A percentile compares a stretch with the other conserved stretches of the same genome.
Conservation (phyloP, 495 filamentous ascomycete species). For the Aspergillus funiculosus region DNA sequence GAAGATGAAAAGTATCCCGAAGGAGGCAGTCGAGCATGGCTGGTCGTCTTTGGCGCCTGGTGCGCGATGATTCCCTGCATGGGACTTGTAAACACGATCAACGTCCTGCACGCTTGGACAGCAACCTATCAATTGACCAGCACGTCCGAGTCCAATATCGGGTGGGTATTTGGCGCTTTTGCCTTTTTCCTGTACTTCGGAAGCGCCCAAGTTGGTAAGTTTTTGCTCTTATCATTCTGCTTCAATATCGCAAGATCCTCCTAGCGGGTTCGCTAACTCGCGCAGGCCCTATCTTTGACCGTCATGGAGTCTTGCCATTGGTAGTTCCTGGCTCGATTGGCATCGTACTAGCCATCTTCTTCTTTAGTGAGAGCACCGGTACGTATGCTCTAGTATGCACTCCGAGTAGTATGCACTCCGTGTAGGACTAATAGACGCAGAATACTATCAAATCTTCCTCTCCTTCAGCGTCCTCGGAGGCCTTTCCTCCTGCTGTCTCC, state of each 20-base stretch:
- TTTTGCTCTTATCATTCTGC: too few relatives aligned
- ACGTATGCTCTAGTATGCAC: background rate
- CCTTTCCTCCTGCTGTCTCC: conserved; percentile 41
- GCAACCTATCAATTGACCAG: conserved; percentile 49
- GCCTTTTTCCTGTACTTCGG: conserved; percentile 52
- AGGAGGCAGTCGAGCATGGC: conserved; percentile 61
- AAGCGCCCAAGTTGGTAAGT: conserved; percentile 39
- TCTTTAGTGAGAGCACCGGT: conserved; percentile 47
- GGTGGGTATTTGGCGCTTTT: conserved; percentile 70
- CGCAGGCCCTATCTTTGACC: conserved; percentile 31
- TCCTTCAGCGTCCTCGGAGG: conserved; percentile 35
- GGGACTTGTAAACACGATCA: conserved; percentile 64
- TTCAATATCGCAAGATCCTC: too few relatives aligned
- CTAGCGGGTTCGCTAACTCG: conserved; percentile 2
- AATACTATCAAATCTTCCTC: conserved; percentile 43
- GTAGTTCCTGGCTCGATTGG: conserved; percentile 28
- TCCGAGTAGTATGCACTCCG: conserved; percentile 35
- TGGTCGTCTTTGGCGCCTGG: conserved; percentile 59
- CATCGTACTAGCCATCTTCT: conserved; percentile 27
- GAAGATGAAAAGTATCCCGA: conserved; percentile 65
- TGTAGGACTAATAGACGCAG: conserved; percentile 44
- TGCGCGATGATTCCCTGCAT: conserved; percentile 56
- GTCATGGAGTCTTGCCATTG: conserved; percentile 23
- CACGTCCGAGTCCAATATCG: conserved; percentile 54
- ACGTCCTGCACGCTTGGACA: conserved; percentile 53